These are phyloP conservation scores for Boletus rufocinnamomeus DNA, from an alignment of 768 basidiomycete genomes.

Conservation along the genomic window DNA sequence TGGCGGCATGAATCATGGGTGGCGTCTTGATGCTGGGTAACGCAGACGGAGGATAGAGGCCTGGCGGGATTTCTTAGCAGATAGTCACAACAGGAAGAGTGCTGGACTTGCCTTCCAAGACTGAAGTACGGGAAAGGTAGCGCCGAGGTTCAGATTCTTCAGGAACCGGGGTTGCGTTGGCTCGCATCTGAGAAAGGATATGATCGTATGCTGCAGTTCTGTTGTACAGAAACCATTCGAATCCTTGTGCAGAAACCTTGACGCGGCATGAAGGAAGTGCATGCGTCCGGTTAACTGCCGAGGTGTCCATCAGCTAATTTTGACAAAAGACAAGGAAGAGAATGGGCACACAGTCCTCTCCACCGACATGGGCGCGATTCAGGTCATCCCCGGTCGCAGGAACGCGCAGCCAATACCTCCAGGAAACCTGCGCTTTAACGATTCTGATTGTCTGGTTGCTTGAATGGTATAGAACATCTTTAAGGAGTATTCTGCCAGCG, in stretches of 20 bases:
- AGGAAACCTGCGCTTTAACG: conserved; percentile 83
- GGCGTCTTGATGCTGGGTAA: conserved; percentile 31
- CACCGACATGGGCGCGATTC: conserved; percentile 43
- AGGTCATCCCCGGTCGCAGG: conserved; percentile 78
- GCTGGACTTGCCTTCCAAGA: conserved; percentile 38
- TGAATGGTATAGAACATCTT: conserved; percentile 87
- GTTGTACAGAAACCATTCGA: conserved; percentile 95
- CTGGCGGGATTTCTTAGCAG: conserved; percentile 13
- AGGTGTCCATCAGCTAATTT: conserved; percentile 9
- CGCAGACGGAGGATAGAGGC: conserved; percentile 29
- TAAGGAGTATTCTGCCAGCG: conserved; percentile 83
- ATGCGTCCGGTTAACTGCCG: conserved; percentile 38
- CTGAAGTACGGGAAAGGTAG: conserved; percentile 42
- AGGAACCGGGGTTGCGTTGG: conserved; percentile 21
- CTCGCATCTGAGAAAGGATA: conserved; percentile 76
- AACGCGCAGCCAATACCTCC: conserved; percentile 91
- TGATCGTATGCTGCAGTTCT: conserved; percentile 85
- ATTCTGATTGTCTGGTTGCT: conserved; percentile 88
- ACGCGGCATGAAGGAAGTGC: conserved; percentile 72
- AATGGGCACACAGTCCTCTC: conserved; percentile 53
- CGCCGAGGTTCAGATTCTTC: conserved; percentile 38
- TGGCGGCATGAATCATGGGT: conserved; percentile 40
- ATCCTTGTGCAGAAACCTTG: conserved; percentile 75
- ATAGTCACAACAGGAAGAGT: background rate
- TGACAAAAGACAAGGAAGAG: conserved; percentile 1